These are phyloP conservation scores for Hapsidospora chrysogenum DNA, from an alignment of 495 filamentous ascomycete species.

Conservation along the genomic window DNA sequence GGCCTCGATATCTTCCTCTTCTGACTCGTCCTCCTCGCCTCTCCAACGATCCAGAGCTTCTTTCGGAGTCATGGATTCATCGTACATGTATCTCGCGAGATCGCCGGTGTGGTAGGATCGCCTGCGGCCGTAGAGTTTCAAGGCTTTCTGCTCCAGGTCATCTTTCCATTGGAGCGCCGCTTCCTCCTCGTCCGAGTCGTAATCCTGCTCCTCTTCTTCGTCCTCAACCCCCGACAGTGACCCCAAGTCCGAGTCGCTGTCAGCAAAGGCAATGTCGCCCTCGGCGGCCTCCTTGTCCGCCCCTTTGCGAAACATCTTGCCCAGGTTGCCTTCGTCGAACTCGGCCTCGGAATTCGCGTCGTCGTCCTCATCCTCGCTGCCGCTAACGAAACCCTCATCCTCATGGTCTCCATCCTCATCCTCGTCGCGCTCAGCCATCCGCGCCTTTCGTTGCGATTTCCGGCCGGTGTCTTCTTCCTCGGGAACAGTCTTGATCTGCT, in stretches of 20 bases:
- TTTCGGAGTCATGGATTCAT: slow-evolving; percentile 54
- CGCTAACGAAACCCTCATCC: slow-evolving; percentile 46
- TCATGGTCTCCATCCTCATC: slow-evolving; percentile 37
- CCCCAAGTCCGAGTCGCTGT: slow-evolving; percentile 89
- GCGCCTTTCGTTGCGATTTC: slow-evolving; percentile 48
- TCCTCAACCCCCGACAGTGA: slow-evolving; percentile 63
- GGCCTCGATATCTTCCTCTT: slow-evolving; percentile 37
- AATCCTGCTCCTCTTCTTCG: slow-evolving; percentile 37
- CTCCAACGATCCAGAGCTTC: slow-evolving; percentile 69
- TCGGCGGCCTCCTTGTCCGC: slow-evolving; percentile 21
- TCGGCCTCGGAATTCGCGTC: slow-evolving; percentile 36
- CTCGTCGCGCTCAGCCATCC: slow-evolving; percentile 42
- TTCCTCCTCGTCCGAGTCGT: slow-evolving; percentile 41
- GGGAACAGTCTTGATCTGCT: slow-evolving; percentile 42
- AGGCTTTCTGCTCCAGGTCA: slow-evolving; percentile 64
- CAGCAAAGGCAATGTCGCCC: slow-evolving; percentile 67
- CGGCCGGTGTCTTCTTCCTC: slow-evolving; percentile 52
- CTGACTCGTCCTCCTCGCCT: slow-evolving; percentile 43
- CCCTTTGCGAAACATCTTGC: slow-evolving; percentile 32
- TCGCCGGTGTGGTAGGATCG: slow-evolving; percentile 59
- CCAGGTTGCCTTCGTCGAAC: slow-evolving; percentile 37
- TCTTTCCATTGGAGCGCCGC: slow-evolving; percentile 66
- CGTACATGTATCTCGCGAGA: slow-evolving; percentile 75
- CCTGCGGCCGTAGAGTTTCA: slow-evolving; percentile 48
- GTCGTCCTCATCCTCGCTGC: slow-evolving; percentile 32